Base-by-base conservation (phyloP, 257 asterid genomes). In the Fraxinus americana region DNA sequence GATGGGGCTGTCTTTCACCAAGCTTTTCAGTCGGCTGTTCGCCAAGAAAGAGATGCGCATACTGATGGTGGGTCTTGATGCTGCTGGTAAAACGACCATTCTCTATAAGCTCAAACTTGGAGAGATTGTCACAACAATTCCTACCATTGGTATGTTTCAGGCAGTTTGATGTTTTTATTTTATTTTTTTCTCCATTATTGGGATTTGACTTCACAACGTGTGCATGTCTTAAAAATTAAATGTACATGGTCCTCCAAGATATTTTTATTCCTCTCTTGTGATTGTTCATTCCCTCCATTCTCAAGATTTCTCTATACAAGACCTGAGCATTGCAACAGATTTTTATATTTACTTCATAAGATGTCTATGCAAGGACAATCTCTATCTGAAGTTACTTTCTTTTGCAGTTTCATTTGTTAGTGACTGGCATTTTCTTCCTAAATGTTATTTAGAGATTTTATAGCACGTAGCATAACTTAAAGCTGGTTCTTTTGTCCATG, bases 1-100 rank as follows among this genome's bases (percentile, higher is more conserved):
- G 82, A 85, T 85, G 88, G 88, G 88, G 84, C 71, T 85, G 75
- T 85, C 88, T 52, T 85, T 85, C 83, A 66, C 81, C 72, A 85
- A 85, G 83, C 86, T 85, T 68, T 85, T 85, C 77, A 85, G 88
- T 72, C 82, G 84, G 86, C 88, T 82, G 32, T 85, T 85, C 66
- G 88, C 86, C 88, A 85, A 82, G 84, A 85, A 80, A 74, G 88
- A 85, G 86, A 85, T 85, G 88, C 88, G 88, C 43, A 85, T 85
- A 74, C 83, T 85, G 36, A 85, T 85, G 88, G 88, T 85, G 25
- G 88, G 86, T 85, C 88, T 85, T 35, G 88, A 85, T 77, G 88
- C 86, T 39, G 88, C 88, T 82, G 88, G 88, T 82, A 85, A 85
- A 75, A 85, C 88, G 11, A 85, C 88, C 67, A 85, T 85, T 77